phyloP scores from a whole-genome alignment of 352 stramenopile species.

The Phytophthora pluvialis region DNA sequence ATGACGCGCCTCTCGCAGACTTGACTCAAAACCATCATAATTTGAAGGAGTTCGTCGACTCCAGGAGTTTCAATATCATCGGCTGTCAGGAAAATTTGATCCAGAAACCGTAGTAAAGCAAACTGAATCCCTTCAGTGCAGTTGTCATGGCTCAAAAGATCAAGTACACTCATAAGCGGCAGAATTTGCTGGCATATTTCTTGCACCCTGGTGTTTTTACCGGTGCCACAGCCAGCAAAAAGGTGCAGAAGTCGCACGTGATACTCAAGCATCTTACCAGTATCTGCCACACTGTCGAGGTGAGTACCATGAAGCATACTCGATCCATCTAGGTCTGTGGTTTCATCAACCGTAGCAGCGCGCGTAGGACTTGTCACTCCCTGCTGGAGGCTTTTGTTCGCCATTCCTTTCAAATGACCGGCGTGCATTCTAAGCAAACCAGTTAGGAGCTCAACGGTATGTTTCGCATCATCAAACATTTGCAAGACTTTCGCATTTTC shows the following conservation, averaged over 20 bases:
- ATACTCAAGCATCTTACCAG: constrained; percentile 58
- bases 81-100: constrained; percentile 63
- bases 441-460: constrained; percentile 37
- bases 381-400: not conserved
- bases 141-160: constrained; percentile 43
- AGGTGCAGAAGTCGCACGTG: constrained; percentile 62
- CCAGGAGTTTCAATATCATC: constrained; percentile 58
- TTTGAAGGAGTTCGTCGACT: constrained; percentile 44
- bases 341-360: not conserved
- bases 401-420: constrained; percentile 5
- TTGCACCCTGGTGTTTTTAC: constrained; percentile 67
- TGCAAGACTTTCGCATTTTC: constrained; percentile 58
- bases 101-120: constrained; percentile 61
- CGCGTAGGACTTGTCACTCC: not conserved
- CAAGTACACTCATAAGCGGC: constrained; percentile 47
- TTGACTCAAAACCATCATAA: constrained; percentile 39
- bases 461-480: constrained; percentile 54
- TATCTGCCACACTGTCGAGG: constrained; percentile 7
- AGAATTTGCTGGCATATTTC: constrained; percentile 76
- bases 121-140: constrained; percentile 62
- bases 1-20: constrained; percentile 42
- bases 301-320: not conserved
- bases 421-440: constrained; percentile 40
- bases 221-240: constrained; percentile 61
- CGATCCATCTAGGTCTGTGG: not conserved